These are phyloP conservation scores for Nephelium lappaceum DNA, from an alignment of 345 rosid species.

Conservation along the genomic window DNA sequence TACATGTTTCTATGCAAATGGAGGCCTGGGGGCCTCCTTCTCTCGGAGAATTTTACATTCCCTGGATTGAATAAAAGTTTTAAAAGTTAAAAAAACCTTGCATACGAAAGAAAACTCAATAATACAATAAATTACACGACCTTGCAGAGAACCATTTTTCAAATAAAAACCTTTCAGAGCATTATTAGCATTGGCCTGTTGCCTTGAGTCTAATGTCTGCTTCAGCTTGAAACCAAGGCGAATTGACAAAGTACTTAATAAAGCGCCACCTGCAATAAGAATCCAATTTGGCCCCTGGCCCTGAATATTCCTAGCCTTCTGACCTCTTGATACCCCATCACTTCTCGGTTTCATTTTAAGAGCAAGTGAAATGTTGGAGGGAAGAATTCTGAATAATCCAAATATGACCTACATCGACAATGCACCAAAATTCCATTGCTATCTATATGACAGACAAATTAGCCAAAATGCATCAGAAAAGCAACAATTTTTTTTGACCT, in stretches of 20 bases:
- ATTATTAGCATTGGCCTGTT: conserved; percentile 44
- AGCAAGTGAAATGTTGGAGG: conserved; percentile 25
- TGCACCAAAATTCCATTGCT: conserved; percentile 25
- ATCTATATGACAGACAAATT: conserved; percentile 9
- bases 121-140: conserved; percentile 28
- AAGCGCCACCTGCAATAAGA: conserved; percentile 91
- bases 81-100: conserved; percentile 21
- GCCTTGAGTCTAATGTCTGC: conserved; percentile 68
- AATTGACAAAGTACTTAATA: conserved; percentile 87
- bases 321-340: conserved; percentile 53
- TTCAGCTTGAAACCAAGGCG: conserved; percentile 90
- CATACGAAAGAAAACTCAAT: conserved; percentile 5
- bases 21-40: conserved; percentile 48
- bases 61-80: conserved; percentile 40
- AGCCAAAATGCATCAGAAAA: conserved; percentile 11
- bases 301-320: conserved; percentile 43
- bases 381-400: conserved; percentile 42
- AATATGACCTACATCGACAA: conserved; percentile 51
- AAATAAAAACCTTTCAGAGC: conserved; percentile 30
- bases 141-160: conserved; percentile 36
- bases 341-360: conserved; percentile 66
- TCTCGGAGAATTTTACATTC: conserved; percentile 39
- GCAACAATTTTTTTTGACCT: not conserved
- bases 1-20: conserved; percentile 49
- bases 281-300: conserved; percentile 89